A percentile compares a stretch with the other conserved stretches of the same genome.
phyloP scores from a whole-genome alignment of 1,139 yeast genomes.

The Nakaseomyces glabratus region DNA sequence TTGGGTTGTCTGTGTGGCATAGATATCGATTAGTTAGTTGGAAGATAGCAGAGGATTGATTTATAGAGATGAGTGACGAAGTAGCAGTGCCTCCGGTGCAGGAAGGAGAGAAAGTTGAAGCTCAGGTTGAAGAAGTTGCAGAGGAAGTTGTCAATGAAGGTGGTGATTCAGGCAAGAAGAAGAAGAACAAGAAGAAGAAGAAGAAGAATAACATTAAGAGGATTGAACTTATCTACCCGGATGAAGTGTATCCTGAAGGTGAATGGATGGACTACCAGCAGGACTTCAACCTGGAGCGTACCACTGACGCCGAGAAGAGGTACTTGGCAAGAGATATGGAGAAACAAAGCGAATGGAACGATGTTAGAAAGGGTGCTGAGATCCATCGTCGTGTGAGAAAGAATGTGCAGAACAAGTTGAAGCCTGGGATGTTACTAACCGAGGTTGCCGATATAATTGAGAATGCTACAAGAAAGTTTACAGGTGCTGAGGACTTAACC shows the following conservation, averaged over 20 bases:
- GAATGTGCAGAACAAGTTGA: conserved; percentile 61
- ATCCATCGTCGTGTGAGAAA: conserved; percentile 86
- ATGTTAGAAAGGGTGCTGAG: conserved; percentile 92
- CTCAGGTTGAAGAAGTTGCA: not conserved
- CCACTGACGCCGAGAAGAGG: conserved; percentile 80
- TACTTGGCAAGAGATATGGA: conserved; percentile 55
- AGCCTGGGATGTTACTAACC: conserved; percentile 88
- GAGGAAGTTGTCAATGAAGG: not conserved
- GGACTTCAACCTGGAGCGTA: conserved; percentile 65
- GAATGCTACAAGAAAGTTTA: conserved; percentile 66
- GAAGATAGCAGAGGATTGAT: no score
- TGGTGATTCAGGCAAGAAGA: conserved; percentile 4
- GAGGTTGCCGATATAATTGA: conserved; percentile 89
- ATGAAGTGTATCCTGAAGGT: conserved; percentile 77
- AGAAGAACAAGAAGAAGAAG: conserved; percentile 42
- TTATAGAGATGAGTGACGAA: no score
- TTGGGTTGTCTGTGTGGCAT: no score
- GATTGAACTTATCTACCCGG: conserved; percentile 60
- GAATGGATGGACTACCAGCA: conserved; percentile 69
- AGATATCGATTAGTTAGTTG: no score
- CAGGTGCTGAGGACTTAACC: conserved; percentile 44
- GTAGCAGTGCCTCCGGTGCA: conserved; percentile 1
- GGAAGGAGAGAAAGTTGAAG: not conserved
- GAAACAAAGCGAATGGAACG: conserved; percentile 62
- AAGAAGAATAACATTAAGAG: conserved; percentile 45